Conservation (phyloP, 441 rosid genomes). For the Pelargonium myrrhifolium region DNA sequence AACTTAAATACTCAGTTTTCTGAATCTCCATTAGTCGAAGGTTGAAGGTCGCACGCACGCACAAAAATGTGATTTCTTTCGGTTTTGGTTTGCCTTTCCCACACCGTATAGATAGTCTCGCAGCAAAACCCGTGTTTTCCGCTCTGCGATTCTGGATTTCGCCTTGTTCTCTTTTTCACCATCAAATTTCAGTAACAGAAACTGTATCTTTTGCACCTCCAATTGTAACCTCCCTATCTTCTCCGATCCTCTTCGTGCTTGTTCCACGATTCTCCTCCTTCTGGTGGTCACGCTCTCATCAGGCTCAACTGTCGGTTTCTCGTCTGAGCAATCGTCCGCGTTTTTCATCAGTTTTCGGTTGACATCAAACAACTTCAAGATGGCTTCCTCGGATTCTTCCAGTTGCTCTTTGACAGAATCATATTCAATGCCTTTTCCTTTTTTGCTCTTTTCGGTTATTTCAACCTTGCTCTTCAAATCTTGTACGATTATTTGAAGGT, state of each 20-base stretch:
- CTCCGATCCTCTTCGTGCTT: slow-evolving; percentile 78
- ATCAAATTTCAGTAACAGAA: slow-evolving; percentile 58
- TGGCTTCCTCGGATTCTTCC: slow-evolving; percentile 66
- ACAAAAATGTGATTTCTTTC: slow-evolving; percentile 55
- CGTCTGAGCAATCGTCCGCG: slow-evolving; percentile 37
- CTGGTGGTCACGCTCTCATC: slow-evolving; percentile 43
- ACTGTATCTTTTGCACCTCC: slow-evolving; percentile 89
- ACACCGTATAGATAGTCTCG: slow-evolving; percentile 70
- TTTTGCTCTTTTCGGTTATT: slow-evolving; percentile 47
- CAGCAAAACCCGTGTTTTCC: slow-evolving; percentile 55
- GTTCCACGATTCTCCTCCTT: slow-evolving; percentile 51
- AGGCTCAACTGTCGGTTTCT: slow-evolving; percentile 35
- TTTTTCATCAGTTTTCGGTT: slow-evolving; percentile 51
- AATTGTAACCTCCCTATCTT: slow-evolving; percentile 71
- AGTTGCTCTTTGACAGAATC: slow-evolving; percentile 66
- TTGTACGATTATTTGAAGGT: slow-evolving; percentile 68
- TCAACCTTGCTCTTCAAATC: slow-evolving; percentile 76
- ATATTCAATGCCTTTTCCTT: slow-evolving; percentile 54
- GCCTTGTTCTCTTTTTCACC: slow-evolving; percentile 52
- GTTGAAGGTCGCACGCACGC: slow-evolving; percentile 72
- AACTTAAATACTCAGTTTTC: too few relatives aligned
- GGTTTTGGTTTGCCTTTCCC: slow-evolving; percentile 36
- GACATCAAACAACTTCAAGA: slow-evolving; percentile 47
- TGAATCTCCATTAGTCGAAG: slow-evolving; percentile 31
- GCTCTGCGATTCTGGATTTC: slow-evolving; percentile 35